A percentile compares a stretch with the other conserved stretches of the same genome.
Evolutionary conservation across 306 rosid genomes (phyloP).

Genomic region (Nissolia schottii): DNA sequence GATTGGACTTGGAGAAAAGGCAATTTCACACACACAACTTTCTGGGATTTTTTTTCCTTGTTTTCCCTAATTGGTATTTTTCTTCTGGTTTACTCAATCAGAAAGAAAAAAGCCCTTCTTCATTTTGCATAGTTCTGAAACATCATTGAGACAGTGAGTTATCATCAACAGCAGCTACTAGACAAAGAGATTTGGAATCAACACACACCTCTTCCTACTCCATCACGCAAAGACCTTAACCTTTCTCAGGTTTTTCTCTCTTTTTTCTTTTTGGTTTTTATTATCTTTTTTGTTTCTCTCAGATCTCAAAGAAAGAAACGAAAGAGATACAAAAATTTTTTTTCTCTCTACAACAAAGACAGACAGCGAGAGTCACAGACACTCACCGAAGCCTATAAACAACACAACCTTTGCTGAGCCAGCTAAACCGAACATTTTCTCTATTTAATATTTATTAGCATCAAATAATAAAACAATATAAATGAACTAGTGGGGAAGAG

Average conservation of each 20-base stretch:
- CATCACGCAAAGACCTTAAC: slow-evolving; percentile 10
- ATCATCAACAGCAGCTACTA: background rate
- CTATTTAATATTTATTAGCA: background rate
- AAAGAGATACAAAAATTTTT: slow-evolving; percentile 19
- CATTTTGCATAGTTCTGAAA: slow-evolving; percentile 23
- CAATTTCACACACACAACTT: background rate
- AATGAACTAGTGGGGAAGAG: background rate
- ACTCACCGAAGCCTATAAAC: slow-evolving; percentile 13
- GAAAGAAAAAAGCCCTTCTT: background rate
- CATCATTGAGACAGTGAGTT: background rate
- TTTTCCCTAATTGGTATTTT: background rate
- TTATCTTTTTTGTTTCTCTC: slow-evolving; percentile 24
- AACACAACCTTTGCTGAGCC: background rate
- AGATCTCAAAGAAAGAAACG: slow-evolving; percentile 37
- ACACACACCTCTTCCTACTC: background rate
- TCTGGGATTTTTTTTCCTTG: background rate
- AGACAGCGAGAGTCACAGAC: background rate
- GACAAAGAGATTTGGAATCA: background rate
- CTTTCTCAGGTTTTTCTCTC: background rate
- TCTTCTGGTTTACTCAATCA: slow-evolving; percentile 1
- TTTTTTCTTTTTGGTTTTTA: background rate
- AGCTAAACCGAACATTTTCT: slow-evolving; percentile 17
- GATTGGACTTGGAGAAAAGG: background rate
- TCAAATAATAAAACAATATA: background rate
- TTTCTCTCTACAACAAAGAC: slow-evolving; percentile 1